phyloP scores from a whole-genome alignment of 2,329 filamentous ascomycete species.

The Aspergillus carbonarius region DNA sequence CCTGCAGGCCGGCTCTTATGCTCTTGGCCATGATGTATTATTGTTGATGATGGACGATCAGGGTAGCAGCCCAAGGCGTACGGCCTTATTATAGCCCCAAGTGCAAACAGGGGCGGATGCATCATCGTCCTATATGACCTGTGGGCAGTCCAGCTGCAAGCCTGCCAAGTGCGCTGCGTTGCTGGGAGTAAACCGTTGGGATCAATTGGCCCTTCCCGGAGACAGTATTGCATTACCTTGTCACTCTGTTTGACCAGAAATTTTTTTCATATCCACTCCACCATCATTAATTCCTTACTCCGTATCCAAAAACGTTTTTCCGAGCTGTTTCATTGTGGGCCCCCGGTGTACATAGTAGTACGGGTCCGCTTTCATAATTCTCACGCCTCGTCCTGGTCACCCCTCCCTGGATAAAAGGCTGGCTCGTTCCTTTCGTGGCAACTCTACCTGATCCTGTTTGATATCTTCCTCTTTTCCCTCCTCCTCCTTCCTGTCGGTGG shows the following conservation, averaged over 20 bases:
- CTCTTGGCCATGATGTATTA: conserved; percentile 10
- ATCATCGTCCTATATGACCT: background rate
- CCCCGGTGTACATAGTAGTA: background rate
- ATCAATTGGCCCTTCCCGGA: background rate
- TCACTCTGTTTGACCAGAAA: background rate
- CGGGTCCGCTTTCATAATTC: background rate
- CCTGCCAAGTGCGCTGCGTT: background rate
- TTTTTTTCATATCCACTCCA: background rate
- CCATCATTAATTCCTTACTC: background rate
- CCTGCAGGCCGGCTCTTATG: background rate
- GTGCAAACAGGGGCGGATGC: background rate
- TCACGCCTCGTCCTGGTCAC: background rate
- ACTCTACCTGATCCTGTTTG: background rate
- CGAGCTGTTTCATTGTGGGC: background rate
- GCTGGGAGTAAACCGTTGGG: background rate
- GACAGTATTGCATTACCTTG: background rate
- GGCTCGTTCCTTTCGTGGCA: background rate
- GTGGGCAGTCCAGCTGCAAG: background rate
- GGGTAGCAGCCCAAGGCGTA: conserved; percentile 4
- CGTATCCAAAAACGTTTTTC: background rate
- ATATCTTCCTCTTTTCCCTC: background rate
- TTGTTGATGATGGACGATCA: background rate
- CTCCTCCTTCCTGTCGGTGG: background rate
- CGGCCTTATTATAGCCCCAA: background rate
- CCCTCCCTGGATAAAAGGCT: background rate